These are phyloP conservation scores for Spathaspora arborariae DNA, from an alignment of 805 yeast genomes.

Conservation along the genomic window DNA sequence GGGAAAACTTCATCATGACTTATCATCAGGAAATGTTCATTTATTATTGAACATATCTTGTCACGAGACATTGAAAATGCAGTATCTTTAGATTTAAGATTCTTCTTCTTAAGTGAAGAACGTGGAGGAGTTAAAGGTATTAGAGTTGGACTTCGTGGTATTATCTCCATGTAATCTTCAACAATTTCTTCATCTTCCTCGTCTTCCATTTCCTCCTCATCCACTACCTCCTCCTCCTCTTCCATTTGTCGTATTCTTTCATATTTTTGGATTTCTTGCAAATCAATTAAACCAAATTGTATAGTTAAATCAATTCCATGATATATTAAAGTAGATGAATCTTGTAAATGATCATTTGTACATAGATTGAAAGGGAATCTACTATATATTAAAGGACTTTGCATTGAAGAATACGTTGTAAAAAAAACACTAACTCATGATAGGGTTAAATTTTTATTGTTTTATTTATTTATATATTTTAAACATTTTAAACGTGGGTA, in stretches of 20 bases:
- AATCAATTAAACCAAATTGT: constrained; percentile 1
- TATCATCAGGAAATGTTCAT: constrained; percentile 6
- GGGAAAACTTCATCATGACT: constrained; percentile 8
- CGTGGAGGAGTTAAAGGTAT: constrained; percentile 3
- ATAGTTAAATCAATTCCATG: constrained; percentile 4
- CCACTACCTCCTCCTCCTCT: not conserved
- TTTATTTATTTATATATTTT: too few relatives aligned
- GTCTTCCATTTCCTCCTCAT: not conserved
- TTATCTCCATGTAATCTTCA: not conserved
- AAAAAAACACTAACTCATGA: not conserved
- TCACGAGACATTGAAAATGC: constrained; percentile 2
- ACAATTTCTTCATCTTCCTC: too few relatives aligned
- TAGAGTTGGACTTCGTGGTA: constrained; percentile 6
- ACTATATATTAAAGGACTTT: not conserved
- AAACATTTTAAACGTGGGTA: not conserved
- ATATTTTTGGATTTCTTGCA: not conserved
- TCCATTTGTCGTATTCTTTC: not conserved
- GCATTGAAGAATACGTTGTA: not conserved
- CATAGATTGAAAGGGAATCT: constrained; percentile 14
- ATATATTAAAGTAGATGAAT: constrained; percentile 9
- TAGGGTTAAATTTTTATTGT: not conserved
- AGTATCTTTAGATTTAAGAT: not conserved
- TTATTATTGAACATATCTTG: constrained; percentile 8
- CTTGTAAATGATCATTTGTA: constrained; percentile 9
- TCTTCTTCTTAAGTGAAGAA: constrained; percentile 1